Evolutionary conservation across 2,329 filamentous ascomycete genomes (phyloP), one percentile per base, ranked within the genome.

Genomic region (Aspergillus vadensis): DNA sequence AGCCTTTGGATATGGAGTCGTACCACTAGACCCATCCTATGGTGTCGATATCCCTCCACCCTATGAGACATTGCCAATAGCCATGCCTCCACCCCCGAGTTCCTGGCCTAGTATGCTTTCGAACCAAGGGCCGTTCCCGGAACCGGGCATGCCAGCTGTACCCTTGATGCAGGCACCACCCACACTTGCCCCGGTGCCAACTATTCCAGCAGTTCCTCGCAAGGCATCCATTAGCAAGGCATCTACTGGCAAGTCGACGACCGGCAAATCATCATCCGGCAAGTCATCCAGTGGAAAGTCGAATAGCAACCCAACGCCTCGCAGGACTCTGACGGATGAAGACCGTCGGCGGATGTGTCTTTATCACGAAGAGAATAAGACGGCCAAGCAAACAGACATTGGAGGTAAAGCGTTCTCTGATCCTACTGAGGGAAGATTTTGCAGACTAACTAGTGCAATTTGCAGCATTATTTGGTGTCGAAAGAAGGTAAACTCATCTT

Each of bases 301-400:
- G 59, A 70, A 80, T 73, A 64, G 81, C 69, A 62, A 72, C 14
- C 79, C 88, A 51, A 91, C 89, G 51, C 90, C 91, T 4, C 85
- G 92, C 68, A 92, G 92, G 77, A 98, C 94, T 1, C 82, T 99
- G 68, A 97, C 92, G 7, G 91, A 97, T 72, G 89, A 91, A 60
- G 93, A 98, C 74, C 90, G 95, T 65, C 86, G 92, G 66, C 86
- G 87, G 48, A 99, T 99, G 93, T 99, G 95, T 76, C 86, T 92
- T 72, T 97, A 94, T 76, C 91, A 94, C 69, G 90, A 95, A 73
- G 90, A 96, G 64, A 89, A 98, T 73, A 95, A 94, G 21, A 89
- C 87, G 52, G 88, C 92, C 49, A 97, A 97, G 79, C 95, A 99
- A 80, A 95, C 92, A 17, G 94, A 98, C 72, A 99, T 99, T 78